Evolutionary conservation across 2,329 filamentous ascomycete genomes (phyloP).

Genomic region (Paraphaeosphaeria sporulosa): DNA sequence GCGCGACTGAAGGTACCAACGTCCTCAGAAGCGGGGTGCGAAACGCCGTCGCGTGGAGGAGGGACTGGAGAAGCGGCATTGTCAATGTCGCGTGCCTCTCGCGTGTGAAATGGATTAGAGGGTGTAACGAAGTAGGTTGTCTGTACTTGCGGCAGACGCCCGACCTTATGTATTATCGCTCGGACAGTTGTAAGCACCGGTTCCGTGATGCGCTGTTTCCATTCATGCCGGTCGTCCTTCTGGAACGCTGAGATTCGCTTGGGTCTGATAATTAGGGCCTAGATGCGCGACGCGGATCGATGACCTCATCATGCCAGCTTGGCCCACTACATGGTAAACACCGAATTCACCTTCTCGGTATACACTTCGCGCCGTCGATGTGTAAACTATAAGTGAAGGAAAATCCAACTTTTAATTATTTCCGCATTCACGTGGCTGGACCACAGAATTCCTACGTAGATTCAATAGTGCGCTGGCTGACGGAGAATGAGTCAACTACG

Average conservation of each 20-base stretch:
- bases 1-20: slow-evolving; percentile 66
- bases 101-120: background rate
- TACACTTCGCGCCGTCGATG: background rate
- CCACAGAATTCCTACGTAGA: background rate
- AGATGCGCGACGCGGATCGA: slow-evolving; percentile 35
- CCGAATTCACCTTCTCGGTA: background rate
- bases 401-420: background rate
- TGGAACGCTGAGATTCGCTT: background rate
- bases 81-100: slow-evolving; percentile 5
- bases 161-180: background rate
- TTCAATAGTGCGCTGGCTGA: background rate
- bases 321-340: slow-evolving; percentile 1
- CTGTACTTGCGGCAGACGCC: background rate
- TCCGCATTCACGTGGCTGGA: background rate
- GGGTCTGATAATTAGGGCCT: slow-evolving; percentile 26
- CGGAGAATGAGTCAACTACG: background rate
- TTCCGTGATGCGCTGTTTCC: slow-evolving; percentile 8
- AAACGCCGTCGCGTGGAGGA: slow-evolving; percentile 69
- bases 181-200: background rate
- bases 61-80: slow-evolving; percentile 51
- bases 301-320: slow-evolving; percentile 29
- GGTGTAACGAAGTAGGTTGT: background rate
- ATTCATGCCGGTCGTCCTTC: slow-evolving; percentile 5
- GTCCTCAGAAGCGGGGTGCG: slow-evolving; percentile 68
- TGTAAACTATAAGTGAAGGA: background rate